These are phyloP conservation scores for Cladorrhinum sp. DNA, from an alignment of 2,329 filamentous ascomycete species.

Conservation along the genomic window DNA sequence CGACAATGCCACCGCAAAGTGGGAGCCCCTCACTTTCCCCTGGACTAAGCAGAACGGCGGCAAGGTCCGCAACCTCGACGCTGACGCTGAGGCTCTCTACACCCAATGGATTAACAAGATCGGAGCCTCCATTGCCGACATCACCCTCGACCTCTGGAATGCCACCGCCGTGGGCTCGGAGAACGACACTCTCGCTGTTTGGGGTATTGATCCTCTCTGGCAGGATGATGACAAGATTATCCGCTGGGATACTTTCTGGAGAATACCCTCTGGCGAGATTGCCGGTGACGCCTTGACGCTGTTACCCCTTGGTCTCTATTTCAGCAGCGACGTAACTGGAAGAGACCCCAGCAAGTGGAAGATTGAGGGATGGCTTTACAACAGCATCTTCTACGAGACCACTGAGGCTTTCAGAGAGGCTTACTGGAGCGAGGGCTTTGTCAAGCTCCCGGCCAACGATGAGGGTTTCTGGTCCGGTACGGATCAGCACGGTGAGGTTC, in stretches of 20 bases:
- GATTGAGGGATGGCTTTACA: slow-evolving; percentile 52
- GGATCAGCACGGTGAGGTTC: slow-evolving; percentile 38
- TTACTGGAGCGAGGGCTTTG: slow-evolving; percentile 42
- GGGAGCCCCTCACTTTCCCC: slow-evolving; percentile 41
- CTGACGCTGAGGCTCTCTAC: slow-evolving; percentile 33
- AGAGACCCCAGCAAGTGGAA: slow-evolving; percentile 50
- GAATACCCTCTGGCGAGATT: slow-evolving; percentile 36
- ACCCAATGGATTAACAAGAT: slow-evolving; percentile 37
- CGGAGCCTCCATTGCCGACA: slow-evolving; percentile 37
- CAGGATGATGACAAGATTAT: slow-evolving; percentile 41
- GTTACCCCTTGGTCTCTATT: slow-evolving; percentile 44
- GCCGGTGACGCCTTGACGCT: slow-evolving; percentile 38
- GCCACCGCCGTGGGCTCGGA: slow-evolving; percentile 37
- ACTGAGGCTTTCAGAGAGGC: slow-evolving; percentile 46
- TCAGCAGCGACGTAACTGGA: slow-evolving; percentile 48
- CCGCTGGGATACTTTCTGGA: slow-evolving; percentile 48
- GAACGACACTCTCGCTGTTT: slow-evolving; percentile 42
- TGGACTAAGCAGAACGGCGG: slow-evolving; percentile 41
- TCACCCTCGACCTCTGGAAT: slow-evolving; percentile 45
- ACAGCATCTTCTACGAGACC: slow-evolving; percentile 50
- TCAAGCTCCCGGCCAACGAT: slow-evolving; percentile 45
- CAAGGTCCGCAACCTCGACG: slow-evolving; percentile 40
- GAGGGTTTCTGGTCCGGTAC: slow-evolving; percentile 47
- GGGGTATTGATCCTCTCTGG: slow-evolving; percentile 42
- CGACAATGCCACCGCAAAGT: slow-evolving; percentile 36